These are phyloP conservation scores for Didymella pinodella DNA, from an alignment of 2,329 filamentous ascomycete genomes.

Conservation along the genomic window DNA sequence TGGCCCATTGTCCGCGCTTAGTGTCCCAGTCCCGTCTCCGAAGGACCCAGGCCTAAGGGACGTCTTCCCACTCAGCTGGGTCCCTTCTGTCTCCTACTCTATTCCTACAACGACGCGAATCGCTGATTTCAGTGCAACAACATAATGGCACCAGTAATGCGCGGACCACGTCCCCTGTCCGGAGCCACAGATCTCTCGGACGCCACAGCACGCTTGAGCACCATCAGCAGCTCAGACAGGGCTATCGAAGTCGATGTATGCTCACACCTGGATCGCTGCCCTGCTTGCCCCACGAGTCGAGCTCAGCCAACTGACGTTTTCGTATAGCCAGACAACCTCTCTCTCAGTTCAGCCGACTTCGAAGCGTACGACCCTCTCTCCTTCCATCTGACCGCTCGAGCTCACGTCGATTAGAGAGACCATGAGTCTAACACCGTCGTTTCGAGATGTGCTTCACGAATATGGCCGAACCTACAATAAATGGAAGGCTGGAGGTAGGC, in stretches of 20 bases:
- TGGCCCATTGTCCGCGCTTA: conserved; percentile 15
- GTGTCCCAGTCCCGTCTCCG: conserved; percentile 16
- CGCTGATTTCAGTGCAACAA: conserved; percentile 9
- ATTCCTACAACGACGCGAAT: conserved; percentile 12
- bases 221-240: conserved; percentile 1
- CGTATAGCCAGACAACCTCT: conserved; percentile 43
- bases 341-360: conserved; percentile 42
- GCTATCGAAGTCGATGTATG: conserved; percentile 19
- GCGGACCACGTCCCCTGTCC: conserved; percentile 15
- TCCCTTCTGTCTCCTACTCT: conserved; percentile 13
- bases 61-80: conserved; percentile 22
- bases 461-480: conserved; percentile 54
- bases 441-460: conserved; percentile 50
- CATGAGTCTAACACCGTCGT: conserved; percentile 51
- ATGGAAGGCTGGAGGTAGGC: conserved; percentile 51
- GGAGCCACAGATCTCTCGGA: conserved; percentile 14
- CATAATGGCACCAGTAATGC: conserved; percentile 5
- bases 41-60: conserved; percentile 21
- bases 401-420: conserved; percentile 45
- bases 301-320: conserved; percentile 26
- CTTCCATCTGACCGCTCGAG: conserved; percentile 2
- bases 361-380: conserved; percentile 39
- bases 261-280: conserved; percentile 11
- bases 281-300: conserved; percentile 20
- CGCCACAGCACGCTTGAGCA: not conserved